Conservation (phyloP, 345 rosid genomes). For the Eucalyptus decipiens region DNA sequence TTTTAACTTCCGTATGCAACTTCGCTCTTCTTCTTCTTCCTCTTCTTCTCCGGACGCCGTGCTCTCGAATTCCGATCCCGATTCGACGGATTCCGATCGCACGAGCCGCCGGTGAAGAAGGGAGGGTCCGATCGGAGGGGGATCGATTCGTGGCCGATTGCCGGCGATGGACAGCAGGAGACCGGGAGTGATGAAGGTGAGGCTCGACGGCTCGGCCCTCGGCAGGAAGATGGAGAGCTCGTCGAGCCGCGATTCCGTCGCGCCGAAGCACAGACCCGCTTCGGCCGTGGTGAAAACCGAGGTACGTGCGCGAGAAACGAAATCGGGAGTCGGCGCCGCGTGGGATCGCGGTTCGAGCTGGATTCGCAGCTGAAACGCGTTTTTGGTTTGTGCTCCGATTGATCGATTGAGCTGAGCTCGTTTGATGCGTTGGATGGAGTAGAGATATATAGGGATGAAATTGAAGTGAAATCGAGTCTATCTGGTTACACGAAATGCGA, state of each 20-base stretch:
- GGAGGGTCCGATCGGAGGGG: neutral
- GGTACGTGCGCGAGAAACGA: slow-evolving; percentile 15
- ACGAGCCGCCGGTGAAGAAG: neutral
- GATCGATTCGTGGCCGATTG: neutral
- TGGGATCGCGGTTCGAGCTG: neutral
- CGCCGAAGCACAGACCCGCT: slow-evolving; percentile 2
- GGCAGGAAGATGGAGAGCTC: slow-evolving; percentile 47
- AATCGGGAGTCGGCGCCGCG: neutral
- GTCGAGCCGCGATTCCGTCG: slow-evolving; percentile 5
- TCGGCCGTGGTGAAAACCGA: slow-evolving; percentile 36
- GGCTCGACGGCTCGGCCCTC: slow-evolving; percentile 7
- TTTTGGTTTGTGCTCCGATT: neutral
- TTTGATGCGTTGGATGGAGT: neutral
- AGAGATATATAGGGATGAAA: neutral
- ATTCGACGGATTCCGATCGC: neutral
- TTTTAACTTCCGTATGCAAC: neutral
- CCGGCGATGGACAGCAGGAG: slow-evolving; percentile 48
- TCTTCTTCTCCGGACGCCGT: neutral
- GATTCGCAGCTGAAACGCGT: neutral
- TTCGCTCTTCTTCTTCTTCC: neutral
- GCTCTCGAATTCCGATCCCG: neutral
- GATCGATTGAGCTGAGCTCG: neutral
- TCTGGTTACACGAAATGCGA: neutral
- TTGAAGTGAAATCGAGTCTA: neutral
- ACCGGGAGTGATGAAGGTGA: slow-evolving; percentile 27